phyloP scores from a whole-genome alignment of 208 protist species.

The Acanthamoeba castellanii region DNA sequence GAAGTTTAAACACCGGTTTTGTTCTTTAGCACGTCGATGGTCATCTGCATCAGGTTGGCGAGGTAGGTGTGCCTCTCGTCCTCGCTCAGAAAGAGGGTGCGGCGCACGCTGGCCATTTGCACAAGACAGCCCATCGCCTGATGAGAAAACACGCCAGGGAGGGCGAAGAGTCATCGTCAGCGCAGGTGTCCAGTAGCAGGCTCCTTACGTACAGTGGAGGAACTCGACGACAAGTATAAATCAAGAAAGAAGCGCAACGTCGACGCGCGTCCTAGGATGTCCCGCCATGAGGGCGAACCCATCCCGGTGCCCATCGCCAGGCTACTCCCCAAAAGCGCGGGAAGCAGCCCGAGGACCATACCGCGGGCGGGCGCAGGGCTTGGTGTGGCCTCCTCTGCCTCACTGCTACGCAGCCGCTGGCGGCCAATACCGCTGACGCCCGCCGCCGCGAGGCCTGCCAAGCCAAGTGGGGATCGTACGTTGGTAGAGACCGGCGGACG shows the following conservation, averaged over 20 bases:
- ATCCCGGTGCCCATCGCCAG: background rate
- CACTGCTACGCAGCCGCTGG: too few species aligned
- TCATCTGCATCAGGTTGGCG: slow-evolving; percentile 80
- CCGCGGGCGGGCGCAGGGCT: too few species aligned
- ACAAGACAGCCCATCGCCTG: slow-evolving; percentile 86
- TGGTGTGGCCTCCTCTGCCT: too few species aligned
- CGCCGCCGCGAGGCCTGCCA: background rate
- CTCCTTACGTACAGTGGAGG: background rate
- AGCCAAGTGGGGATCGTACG: slow-evolving; percentile 40
- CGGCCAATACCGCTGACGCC: background rate
- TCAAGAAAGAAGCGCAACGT: slow-evolving; percentile 89
- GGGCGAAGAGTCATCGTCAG: background rate
- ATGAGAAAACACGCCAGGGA: background rate
- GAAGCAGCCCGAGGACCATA: background rate
- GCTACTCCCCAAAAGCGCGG: background rate
- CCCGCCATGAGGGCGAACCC: slow-evolving; percentile 84
- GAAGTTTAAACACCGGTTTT: slow-evolving; percentile 70
- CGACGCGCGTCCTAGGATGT: slow-evolving; percentile 85
- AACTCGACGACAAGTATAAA: slow-evolving; percentile 81
- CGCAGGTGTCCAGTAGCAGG: background rate
- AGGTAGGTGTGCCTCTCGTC: slow-evolving; percentile 87
- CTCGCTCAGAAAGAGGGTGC: slow-evolving; percentile 87
- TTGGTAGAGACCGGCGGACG: slow-evolving; percentile 71
- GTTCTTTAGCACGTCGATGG: slow-evolving; percentile 80
- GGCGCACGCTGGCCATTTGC: slow-evolving; percentile 87